These are phyloP conservation scores for Fraxinus greggii DNA, from an alignment of 305 asterid species.

Conservation along the genomic window DNA sequence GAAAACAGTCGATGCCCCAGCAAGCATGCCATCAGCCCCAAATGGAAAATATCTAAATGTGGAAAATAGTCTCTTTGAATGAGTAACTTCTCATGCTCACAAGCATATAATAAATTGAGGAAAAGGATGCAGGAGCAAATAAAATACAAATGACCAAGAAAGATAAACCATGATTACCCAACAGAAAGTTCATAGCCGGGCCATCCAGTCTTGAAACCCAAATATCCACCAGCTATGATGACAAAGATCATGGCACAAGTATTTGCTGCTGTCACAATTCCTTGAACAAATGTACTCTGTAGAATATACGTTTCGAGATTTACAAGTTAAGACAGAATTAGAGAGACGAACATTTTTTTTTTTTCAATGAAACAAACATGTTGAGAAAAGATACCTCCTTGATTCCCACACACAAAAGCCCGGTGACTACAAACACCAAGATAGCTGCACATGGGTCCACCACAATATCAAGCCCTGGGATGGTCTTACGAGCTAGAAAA, in stretches of 20 bases:
- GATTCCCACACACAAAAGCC: constrained; percentile 80
- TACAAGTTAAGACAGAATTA: constrained; percentile 17
- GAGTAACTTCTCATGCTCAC: constrained; percentile 2
- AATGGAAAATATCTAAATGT: constrained; percentile 67
- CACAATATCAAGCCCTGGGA: constrained; percentile 67
- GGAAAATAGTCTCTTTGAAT: neutral
- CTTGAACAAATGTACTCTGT: constrained; percentile 89
- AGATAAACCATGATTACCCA: constrained; percentile 49
- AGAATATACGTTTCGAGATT: constrained; percentile 25
- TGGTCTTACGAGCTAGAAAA: constrained; percentile 72
- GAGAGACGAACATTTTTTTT: neutral
- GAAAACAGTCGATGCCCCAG: constrained; percentile 96
- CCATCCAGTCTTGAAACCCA: constrained; percentile 94
- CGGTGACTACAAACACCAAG: constrained; percentile 72
- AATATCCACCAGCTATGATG: constrained; percentile 85
- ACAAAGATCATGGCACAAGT: constrained; percentile 86
- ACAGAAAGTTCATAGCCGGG: constrained; percentile 79
- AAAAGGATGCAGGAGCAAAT: neutral
- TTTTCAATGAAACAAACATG: constrained; percentile 4
- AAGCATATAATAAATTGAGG: constrained; percentile 10
- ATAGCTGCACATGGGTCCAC: constrained; percentile 89
- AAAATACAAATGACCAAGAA: constrained; percentile 17
- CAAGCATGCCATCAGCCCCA: constrained; percentile 94
- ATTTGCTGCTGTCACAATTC: constrained; percentile 73
- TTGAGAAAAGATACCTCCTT: constrained; percentile 65